These are phyloP conservation scores for Amphibolis antarctica DNA, from an alignment of 106 monocot species.

Conservation along the genomic window DNA sequence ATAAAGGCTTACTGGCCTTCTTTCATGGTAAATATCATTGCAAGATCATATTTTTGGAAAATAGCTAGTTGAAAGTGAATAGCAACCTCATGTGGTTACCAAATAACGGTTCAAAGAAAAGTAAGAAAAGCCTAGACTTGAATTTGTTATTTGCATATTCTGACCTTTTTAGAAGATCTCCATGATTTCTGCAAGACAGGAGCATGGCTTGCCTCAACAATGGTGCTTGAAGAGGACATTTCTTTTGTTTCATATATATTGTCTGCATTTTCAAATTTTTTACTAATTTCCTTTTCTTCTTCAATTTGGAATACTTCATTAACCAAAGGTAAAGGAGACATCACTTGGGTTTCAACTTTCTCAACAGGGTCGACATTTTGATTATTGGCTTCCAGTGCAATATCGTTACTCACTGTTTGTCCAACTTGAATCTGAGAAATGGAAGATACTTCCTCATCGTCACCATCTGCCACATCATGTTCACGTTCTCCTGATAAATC, in stretches of 20 bases:
- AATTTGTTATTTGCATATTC: background rate
- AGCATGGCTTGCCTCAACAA: slow-evolving; percentile 5
- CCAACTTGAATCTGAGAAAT: background rate
- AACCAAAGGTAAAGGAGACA: background rate
- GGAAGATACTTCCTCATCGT: slow-evolving; percentile 16
- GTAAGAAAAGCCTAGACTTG: background rate
- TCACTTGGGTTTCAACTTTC: slow-evolving; percentile 8
- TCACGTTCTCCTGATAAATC: slow-evolving; percentile 20
- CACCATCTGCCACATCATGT: slow-evolving; percentile 19
- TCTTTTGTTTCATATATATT: slow-evolving; percentile 3
- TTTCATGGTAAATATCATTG: background rate
- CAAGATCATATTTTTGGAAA: background rate
- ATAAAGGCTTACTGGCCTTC: too few relatives aligned
- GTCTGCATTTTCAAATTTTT: background rate
- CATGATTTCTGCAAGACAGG: slow-evolving; percentile 16
- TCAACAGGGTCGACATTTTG: background rate
- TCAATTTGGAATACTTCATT: slow-evolving; percentile 1
- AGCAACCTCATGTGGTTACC: background rate
- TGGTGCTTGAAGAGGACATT: slow-evolving; percentile 5
- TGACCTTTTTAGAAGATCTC: slow-evolving; percentile 29
- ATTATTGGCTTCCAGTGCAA: background rate
- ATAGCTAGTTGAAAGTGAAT: background rate
- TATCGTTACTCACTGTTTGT: background rate
- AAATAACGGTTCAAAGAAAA: background rate
- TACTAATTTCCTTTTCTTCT: slow-evolving; percentile 14